Evolutionary conservation across 805 yeast genomes (phyloP).

Genomic region (Candida ponderosae): DNA sequence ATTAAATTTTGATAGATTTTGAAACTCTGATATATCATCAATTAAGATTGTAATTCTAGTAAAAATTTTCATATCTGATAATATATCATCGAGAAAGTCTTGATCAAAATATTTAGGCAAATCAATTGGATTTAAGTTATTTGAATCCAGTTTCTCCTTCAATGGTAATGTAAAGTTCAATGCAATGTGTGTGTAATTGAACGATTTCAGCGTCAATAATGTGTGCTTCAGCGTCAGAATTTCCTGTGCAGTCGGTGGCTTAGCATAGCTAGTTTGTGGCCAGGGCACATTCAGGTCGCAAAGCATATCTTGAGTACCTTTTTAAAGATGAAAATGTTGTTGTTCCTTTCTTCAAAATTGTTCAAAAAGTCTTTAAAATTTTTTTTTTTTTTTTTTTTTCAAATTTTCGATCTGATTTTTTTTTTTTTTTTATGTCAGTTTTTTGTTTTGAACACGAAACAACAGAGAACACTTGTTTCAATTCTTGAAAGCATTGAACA

Average conservation of each 20-base stretch:
- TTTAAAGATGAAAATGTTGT: no score
- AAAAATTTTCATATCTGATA: conserved; percentile 40
- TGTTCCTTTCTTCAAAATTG: no score
- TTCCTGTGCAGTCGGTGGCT: conserved; percentile 33
- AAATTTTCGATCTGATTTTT: no score
- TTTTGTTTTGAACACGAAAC: no score
- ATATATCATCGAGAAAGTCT: conserved; percentile 14
- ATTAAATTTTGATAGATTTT: conserved; percentile 36
- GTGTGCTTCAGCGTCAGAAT: conserved; percentile 38
- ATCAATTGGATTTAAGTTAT: conserved; percentile 37
- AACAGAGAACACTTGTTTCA: no score
- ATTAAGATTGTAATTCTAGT: conserved; percentile 70
- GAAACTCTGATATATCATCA: conserved; percentile 73
- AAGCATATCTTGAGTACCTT: conserved; percentile 34
- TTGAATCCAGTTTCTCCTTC: conserved; percentile 42
- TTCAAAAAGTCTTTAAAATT: no score
- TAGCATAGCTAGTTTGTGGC: conserved; percentile 48
- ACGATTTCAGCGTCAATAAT: conserved; percentile 41
- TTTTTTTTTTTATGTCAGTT: no score
- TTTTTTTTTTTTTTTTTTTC: no score
- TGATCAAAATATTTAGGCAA: conserved; percentile 18
- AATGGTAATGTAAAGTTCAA: conserved; percentile 56
- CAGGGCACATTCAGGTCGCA: conserved; percentile 69
- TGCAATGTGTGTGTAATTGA: conserved; percentile 75
- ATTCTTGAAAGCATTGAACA: no score